phyloP scores from a whole-genome alignment of 768 basidiomycete genomes.

The Tulasnella sp. region DNA sequence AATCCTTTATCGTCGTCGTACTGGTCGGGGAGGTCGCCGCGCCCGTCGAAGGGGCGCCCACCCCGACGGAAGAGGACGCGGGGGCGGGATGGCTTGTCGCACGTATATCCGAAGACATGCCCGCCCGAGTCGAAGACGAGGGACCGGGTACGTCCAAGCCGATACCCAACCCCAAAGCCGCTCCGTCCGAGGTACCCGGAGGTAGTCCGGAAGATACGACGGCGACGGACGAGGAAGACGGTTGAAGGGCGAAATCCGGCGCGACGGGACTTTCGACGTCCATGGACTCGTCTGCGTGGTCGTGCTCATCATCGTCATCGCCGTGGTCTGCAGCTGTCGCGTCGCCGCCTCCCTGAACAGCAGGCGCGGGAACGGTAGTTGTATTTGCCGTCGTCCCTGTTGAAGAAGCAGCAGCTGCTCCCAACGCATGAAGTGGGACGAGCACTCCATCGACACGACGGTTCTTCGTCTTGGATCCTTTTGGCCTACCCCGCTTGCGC shows the following conservation, averaged over 20 bases:
- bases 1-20: not conserved
- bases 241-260: too few relatives aligned
- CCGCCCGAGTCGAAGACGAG: not conserved
- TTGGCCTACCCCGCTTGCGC: slow-evolving; percentile 19
- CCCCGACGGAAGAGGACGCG: not conserved
- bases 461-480: slow-evolving; percentile 19
- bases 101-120: not conserved
- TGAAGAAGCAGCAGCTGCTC: not conserved
- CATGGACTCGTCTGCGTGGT: not conserved
- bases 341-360: too few relatives aligned
- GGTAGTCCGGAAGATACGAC: not conserved
- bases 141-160: not conserved
- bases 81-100: too few relatives aligned
- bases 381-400: slow-evolving; percentile 8
- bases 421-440: slow-evolving; percentile 9
- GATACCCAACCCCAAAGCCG: slow-evolving; percentile 5
- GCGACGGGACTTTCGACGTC: not conserved
- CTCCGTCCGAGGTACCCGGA: not conserved
- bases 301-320: not conserved
- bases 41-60: not conserved
- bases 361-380: slow-evolving; percentile 5
- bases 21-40: not conserved
- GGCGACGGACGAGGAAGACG: not conserved
- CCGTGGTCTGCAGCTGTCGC: not conserved
- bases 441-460: slow-evolving; percentile 4